A percentile compares a stretch with the other conserved stretches of the same genome.
phyloP scores from a whole-genome alignment of 2,329 filamentous ascomycete genomes.

The Cercospora beticola region DNA sequence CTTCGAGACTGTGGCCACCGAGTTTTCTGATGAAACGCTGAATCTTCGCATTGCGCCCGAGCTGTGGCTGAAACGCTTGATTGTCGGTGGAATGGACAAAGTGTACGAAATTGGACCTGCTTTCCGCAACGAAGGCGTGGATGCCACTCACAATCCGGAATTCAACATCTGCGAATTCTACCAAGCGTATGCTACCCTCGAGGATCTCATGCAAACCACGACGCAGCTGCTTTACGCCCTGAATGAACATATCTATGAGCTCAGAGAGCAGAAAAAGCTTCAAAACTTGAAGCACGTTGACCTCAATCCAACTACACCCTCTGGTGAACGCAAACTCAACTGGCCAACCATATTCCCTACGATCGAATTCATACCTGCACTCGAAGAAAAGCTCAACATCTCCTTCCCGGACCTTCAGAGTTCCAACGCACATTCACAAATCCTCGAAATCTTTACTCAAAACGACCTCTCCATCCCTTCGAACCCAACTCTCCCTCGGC shows the following conservation, averaged over 20 bases:
- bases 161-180: constrained; percentile 99
- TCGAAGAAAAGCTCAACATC: constrained; percentile 67
- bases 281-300: not conserved
- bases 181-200: constrained; percentile 74
- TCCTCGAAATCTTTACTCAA: constrained; percentile 57
- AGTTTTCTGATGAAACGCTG: constrained; percentile 69
- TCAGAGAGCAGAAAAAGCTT: not conserved
- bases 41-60: constrained; percentile 89
- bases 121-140: constrained; percentile 87
- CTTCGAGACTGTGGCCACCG: constrained; percentile 76
- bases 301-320: not conserved
- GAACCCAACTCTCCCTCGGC: constrained; percentile 60
- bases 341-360: constrained; percentile 36
- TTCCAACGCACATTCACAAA: constrained; percentile 55
- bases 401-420: constrained; percentile 53
- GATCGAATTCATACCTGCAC: constrained; percentile 77
- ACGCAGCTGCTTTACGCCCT: constrained; percentile 61
- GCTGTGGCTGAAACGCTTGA: constrained; percentile 87
- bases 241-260: constrained; percentile 3
- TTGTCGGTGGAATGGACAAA: constrained; percentile 82
- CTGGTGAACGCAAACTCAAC: not conserved
- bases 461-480: constrained; percentile 52
- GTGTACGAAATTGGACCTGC: constrained; percentile 91
- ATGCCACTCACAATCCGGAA: constrained; percentile 91
- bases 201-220: constrained; percentile 72